These are phyloP conservation scores for Chaetoscypha palmicola DNA, from an alignment of 2,329 filamentous ascomycete species.

Conservation along the genomic window DNA sequence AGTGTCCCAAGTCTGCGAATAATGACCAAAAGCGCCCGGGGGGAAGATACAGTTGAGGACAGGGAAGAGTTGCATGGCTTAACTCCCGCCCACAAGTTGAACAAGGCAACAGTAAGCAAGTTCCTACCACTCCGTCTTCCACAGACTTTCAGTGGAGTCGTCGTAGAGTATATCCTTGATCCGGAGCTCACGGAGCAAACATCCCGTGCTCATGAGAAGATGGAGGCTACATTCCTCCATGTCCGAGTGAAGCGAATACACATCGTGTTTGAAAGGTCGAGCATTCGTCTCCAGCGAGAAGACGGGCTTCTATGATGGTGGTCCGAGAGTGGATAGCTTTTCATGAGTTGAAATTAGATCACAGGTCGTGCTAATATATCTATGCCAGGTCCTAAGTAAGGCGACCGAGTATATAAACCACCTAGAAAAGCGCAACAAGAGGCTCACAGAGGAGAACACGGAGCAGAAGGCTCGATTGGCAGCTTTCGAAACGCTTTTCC, in stretches of 20 bases:
- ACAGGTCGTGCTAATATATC: conserved; percentile 12
- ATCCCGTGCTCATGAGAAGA: too few species aligned
- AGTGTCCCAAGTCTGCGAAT: conserved; percentile 86
- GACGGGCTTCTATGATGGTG: too few species aligned
- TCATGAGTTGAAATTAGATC: too few species aligned
- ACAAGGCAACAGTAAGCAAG: conserved; percentile 89
- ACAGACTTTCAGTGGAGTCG: too few species aligned
- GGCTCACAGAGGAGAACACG: conserved; percentile 73
- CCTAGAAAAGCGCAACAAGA: conserved; percentile 82
- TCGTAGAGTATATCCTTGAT: too few species aligned
- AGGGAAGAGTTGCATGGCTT: conserved; percentile 75
- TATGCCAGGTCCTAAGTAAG: conserved; percentile 62
- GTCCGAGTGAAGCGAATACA: too few species aligned
- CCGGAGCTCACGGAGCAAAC: too few species aligned
- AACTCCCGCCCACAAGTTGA: conserved; percentile 85
- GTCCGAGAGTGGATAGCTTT: too few species aligned
- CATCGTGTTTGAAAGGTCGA: too few species aligned
- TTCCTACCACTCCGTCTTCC: too few species aligned
- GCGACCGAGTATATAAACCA: conserved; percentile 95
- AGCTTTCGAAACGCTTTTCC: conserved; percentile 72
- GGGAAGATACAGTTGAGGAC: conserved; percentile 64
- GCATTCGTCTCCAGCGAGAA: too few species aligned
- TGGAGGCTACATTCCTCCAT: too few species aligned
- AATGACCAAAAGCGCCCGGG: conserved; percentile 65
- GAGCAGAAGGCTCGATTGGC: conserved; percentile 72